Base-by-base conservation (phyloP, 495 filamentous ascomycete genomes). In the Lepidopterella palustris region DNA sequence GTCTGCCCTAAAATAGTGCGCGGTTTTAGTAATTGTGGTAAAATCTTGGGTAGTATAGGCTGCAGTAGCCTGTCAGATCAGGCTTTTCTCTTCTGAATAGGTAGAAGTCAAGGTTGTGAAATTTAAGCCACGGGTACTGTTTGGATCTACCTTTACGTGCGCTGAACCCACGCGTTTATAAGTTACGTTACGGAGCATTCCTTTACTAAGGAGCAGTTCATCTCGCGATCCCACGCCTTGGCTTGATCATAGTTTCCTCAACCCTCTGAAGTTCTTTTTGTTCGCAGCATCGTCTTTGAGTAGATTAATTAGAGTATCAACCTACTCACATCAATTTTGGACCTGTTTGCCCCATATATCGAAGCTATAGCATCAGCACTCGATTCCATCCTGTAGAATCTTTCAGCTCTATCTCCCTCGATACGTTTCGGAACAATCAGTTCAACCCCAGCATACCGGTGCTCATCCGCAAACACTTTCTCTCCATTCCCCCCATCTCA, bases 381-480 rank as follows among this genome's bases (percentile, higher is more conserved):
- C 47, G 23, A 15, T 50, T 50, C 47, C 18, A 15, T 5, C 20
- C 47, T 9, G 20, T 25, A 13, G 15, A 50, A 5, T 57, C 21
- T 28, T 29, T 42, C 27, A 1, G 53, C 24, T 31, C 26, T 32
- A 15, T 32, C 56, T 61, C 6, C 15, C 5, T 82, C 53, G 65
- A 75, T 6, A 73, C 69, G 45, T 85, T 85, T 62, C 80, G 76
- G 11, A 47, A 27, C 55, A 72, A 21, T 58, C 69, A 53, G 58
- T 84, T 85, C 66, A 45, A 55, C 9, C 74, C 74, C 13, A 76
- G 75, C 4, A 65, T 68, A 31, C 82, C 83, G 1, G 71, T 67
- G 3, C 51, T 83, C 28, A 69, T 86, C 15, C 79, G 72, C 42
- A 69, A 68, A 0, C 54, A 71, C 18, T 81, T 82, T 42, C 54